Evolutionary conservation across 2,329 filamentous ascomycete genomes (phyloP), one percentile per base, ranked within the genome.

Genomic region (Alternaria panax): DNA sequence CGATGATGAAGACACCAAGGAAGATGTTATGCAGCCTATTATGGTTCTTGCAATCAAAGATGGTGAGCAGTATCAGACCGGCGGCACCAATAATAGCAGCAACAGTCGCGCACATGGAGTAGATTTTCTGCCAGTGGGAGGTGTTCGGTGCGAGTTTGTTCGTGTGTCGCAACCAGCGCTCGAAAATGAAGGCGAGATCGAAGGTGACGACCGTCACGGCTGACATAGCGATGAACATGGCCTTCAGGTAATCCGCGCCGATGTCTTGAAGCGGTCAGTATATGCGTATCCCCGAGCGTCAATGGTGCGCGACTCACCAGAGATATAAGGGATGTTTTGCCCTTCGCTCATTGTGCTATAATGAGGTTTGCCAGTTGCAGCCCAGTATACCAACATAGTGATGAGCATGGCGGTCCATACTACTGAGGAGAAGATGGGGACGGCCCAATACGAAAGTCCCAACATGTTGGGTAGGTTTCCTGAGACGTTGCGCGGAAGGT

Each of bases 121-220:
- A 82, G 4, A 87, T 68, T 77, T 90, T 92, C 74, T 93, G 88
- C 57, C 78, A 80, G 8, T 71, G 67, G 7, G 86, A 87, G 11
- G 85, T 87, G 79, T 97, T 97, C 63, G 87, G 90, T 2, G 89
- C 87, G 27, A 98, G 84, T 14, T 92, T 89, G 8, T 92, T 92
- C 22, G 82, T 84, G 79, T 97, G 93, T 45, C 94, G 89, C 51
- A 98, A 84, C 87, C 89, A 95, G 62, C 93, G 88, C 80, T 97
- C 94, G 14, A 90, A 82, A 53, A 91, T 78, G 74, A 99, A 95
- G 25, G 90, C 87, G 8, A 92, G 79, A 79, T 96, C 91, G 72
- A 99, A 89, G 62, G 91, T 89, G 48, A 96, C 82, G 22, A 92
- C 90, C 5, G 91, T 93, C 34, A 92, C 80, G 54, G 83, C 81